These are phyloP conservation scores for Stereocaulon alpinum DNA, from an alignment of 495 filamentous ascomycete genomes.

Conservation along the genomic window DNA sequence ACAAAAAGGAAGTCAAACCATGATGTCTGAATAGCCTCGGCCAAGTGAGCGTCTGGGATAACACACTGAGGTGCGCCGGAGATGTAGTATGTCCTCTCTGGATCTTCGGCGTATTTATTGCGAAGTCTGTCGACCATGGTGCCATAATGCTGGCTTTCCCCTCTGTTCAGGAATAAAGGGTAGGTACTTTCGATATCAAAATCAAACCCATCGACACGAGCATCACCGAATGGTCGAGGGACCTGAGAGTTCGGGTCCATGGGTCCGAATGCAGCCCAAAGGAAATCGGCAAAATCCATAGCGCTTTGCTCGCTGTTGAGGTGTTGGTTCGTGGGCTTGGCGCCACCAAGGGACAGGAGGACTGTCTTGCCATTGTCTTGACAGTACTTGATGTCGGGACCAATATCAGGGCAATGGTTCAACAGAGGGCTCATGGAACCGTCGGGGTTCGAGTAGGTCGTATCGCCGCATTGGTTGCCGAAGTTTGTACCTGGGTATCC, in stretches of 20 bases:
- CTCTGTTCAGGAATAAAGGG: slow-evolving; percentile 26
- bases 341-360: slow-evolving; percentile 57
- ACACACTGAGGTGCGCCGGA: slow-evolving; percentile 60
- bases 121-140: slow-evolving; percentile 44
- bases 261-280: slow-evolving; percentile 63
- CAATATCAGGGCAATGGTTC: slow-evolving; percentile 31
- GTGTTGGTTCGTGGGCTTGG: slow-evolving; percentile 50
- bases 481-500: slow-evolving; percentile 54
- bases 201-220: slow-evolving; percentile 62
- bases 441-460: slow-evolving; percentile 32
- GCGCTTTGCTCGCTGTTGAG: slow-evolving; percentile 46
- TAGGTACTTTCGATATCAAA: slow-evolving; percentile 48
- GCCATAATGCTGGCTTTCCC: slow-evolving; percentile 31
- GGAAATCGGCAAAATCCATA: slow-evolving; percentile 41
- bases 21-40: slow-evolving; percentile 42
- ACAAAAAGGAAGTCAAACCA: slow-evolving; percentile 56
- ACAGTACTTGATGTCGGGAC: slow-evolving; percentile 52
- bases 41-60: slow-evolving; percentile 51
- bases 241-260: slow-evolving; percentile 26
- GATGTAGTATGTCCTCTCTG: slow-evolving; percentile 45
- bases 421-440: slow-evolving; percentile 30
- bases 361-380: slow-evolving; percentile 56
- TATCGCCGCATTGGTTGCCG: slow-evolving; percentile 52
- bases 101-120: slow-evolving; percentile 39
- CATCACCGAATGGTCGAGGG: slow-evolving; percentile 53